Evolutionary conservation across 2,329 filamentous ascomycete genomes (phyloP), one percentile per base, ranked within the genome.

Genomic region (Dactylellina drechsleri): DNA sequence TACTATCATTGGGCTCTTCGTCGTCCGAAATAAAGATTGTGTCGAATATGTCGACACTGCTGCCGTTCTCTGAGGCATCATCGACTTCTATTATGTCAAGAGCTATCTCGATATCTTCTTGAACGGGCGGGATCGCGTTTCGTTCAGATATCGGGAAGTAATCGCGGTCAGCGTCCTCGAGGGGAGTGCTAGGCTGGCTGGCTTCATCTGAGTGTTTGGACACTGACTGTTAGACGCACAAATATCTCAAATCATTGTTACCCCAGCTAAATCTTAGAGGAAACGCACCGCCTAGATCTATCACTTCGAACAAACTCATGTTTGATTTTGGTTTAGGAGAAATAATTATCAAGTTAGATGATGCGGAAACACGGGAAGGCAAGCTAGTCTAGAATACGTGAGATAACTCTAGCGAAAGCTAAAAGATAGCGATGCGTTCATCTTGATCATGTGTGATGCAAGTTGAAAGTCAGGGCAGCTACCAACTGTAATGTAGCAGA

Each of bases 291-390:
- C 68, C 68, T 47, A 73, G 26, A 45, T 73, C 68, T 66, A 66
- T 73, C 10, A 66, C 61, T 62, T 73, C 61, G 40, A 61, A 73
- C 28, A 66, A 28, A 36, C 57, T 66, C 68, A 73, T 73, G 49
- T 16, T 41, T 36, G 31, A 36, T 36, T 36, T 36, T 36, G 6
- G 31, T 36, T 36, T 36, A 36, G 31, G 31, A 36, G 31, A 36
- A 36, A 36, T 10, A 36, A 36, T 10, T 36, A 8, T 36, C 5
- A 36, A 36, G 6, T 36, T 36, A 36, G 31, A 1, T 10, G 31
- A 36, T 36, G 31, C 31, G 31, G 31, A 36, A 36, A 36, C 31
- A 36, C 6, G 10, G 31, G 31, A 36, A 7, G 31, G 5, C 10
- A 5, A 36, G 31, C 31, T 36, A 36, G 6, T 36, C 31, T 36